Evolutionary conservation across 2,329 filamentous ascomycete genomes (phyloP), one percentile per base, ranked within the genome.

Genomic region (Fusarium sp.): DNA sequence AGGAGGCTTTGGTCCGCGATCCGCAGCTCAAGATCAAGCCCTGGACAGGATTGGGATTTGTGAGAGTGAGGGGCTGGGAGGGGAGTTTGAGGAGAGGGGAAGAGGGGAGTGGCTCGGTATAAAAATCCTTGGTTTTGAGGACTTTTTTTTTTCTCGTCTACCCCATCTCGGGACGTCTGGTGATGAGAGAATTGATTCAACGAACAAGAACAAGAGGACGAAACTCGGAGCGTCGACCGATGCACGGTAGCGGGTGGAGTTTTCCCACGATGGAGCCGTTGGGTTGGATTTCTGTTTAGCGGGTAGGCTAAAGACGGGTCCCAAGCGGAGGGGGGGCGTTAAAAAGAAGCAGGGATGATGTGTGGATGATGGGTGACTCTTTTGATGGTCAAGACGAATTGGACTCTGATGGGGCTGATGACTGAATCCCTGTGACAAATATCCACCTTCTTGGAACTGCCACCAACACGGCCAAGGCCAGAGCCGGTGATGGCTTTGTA

Each of bases 1-100:
- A 72, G 73, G 73, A 75, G 73, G 62, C 31, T 75, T 75, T 75
- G 71, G 73, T 75, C 73, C 73, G 73, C 61, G 65, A 63, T 68
- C 62, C 58, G 65, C 41, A 66, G 48, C 36, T 48, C 58, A 53
- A 48, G 66, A 68, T 56, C 56, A 43, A 58, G 59, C 18, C 18
- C 18, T 23, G 44, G 59, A 47, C 55, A 62, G 69, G 60, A 62
- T 54, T 46, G 63, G 50, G 48, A 41, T 57, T 54, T 65, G 41
- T 15, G 11, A 30, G 30, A 46, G 59, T 23, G 4, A 23, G 18
- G 18, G 18, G 18, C 18, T 23, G 18, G 18, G 18, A 53, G 36
- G 46, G 39, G n/a, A 39, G 27, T 8, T 23, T 27, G 44, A 62
- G 51, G 48, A 27, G 16, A 62, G 51, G 48, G 50, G 60, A 61